These are phyloP conservation scores for Cyberlindnera subsufficiens DNA, from an alignment of 805 yeast genomes.

Conservation along the genomic window DNA sequence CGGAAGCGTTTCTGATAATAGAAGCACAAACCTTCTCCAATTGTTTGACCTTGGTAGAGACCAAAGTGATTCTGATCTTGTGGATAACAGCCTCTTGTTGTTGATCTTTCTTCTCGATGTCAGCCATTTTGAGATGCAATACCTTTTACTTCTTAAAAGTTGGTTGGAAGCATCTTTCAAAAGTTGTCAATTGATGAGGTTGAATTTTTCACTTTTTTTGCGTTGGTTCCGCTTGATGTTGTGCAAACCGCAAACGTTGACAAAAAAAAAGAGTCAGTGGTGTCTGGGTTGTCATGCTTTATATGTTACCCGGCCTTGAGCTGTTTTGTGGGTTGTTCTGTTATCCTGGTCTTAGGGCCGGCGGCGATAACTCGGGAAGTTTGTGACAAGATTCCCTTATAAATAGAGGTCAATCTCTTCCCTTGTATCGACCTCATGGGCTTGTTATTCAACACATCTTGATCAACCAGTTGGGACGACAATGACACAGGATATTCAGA, in stretches of 20 bases:
- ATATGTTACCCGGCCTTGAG: not conserved
- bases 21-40: conserved; percentile 92
- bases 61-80: conserved; percentile 98
- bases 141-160: conserved; percentile 33
- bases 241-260: not conserved
- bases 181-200: conserved; percentile 1
- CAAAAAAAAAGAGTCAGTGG: conserved; percentile 14
- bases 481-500: conserved; percentile 6
- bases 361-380: conserved; percentile 6
- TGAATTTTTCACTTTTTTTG: conserved; percentile 10
- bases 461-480: not conserved
- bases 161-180: conserved; percentile 13
- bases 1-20: conserved; percentile 84
- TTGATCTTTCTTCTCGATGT: conserved; percentile 77
- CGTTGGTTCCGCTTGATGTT: not conserved
- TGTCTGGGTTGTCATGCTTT: conserved; percentile 12
- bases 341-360: conserved; percentile 4
- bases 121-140: conserved; percentile 56
- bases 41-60: conserved; percentile 98
- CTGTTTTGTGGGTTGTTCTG: not conserved
- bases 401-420: too few species aligned
- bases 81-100: conserved; percentile 80
- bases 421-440: too few species aligned
- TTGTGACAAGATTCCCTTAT: too few species aligned
- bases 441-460: not conserved